Percentiles rank a stretch among this genome's conserved stretches.
Evolutionary conservation across 352 stramenopile genomes (phyloP).

Genomic region (Pythium dissotocum): DNA sequence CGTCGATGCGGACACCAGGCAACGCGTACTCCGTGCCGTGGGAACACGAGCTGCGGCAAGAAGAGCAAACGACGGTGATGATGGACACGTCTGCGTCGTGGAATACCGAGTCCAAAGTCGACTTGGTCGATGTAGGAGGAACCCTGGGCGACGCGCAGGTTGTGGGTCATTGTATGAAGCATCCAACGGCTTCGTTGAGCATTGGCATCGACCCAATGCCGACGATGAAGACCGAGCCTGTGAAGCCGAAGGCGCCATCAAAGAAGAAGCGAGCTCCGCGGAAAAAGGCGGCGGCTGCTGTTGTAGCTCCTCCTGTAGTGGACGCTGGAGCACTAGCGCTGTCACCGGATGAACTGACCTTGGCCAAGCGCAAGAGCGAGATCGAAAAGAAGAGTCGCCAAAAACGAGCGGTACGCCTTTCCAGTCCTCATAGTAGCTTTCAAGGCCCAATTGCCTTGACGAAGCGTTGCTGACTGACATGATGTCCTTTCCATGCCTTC

Average conservation of each 20-base stretch:
- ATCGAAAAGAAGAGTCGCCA: slow-evolving; percentile 22
- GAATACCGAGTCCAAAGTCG: not conserved
- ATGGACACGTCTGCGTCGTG: not conserved
- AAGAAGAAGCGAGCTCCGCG: not conserved
- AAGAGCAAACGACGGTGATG: not conserved
- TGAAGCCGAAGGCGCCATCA: not conserved
- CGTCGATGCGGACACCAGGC: not conserved
- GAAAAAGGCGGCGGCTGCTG: not conserved
- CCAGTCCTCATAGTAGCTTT: not conserved
- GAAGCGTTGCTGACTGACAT: not conserved
- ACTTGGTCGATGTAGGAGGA: not conserved
- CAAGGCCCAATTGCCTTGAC: not conserved
- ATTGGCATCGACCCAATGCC: not conserved
- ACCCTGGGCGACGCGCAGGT: not conserved
- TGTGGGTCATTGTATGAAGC: not conserved
- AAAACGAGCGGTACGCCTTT: slow-evolving; percentile 13
- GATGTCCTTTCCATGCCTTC: not conserved
- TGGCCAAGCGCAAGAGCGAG: slow-evolving; percentile 24
- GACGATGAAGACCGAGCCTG: not conserved
- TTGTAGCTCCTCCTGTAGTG: not conserved
- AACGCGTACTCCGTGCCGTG: not conserved
- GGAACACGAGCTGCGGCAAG: not conserved
- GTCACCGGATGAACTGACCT: not conserved
- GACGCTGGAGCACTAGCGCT: not conserved
- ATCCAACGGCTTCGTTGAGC: not conserved